Conservation (phyloP, 2,329 filamentous ascomycete genomes). For the Onygena corvina region DNA sequence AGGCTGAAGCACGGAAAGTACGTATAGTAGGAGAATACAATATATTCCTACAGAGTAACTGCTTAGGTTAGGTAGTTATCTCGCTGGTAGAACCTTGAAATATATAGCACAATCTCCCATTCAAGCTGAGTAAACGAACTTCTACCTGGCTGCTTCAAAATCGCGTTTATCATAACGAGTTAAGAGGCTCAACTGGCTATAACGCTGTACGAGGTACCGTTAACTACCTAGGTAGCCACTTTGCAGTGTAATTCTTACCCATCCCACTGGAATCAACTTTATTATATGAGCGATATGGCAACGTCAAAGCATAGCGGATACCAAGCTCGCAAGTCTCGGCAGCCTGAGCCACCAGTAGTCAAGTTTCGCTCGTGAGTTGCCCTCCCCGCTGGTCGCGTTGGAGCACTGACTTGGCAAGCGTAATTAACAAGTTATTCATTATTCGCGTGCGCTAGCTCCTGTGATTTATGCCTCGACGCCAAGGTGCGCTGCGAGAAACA, state of each 20-base stretch:
- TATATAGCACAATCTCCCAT: too few relatives aligned
- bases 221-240: too few relatives aligned
- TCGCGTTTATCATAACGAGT: too few relatives aligned
- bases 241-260: too few relatives aligned
- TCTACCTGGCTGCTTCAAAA: too few relatives aligned
- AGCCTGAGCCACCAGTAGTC: background rate
- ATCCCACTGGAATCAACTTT: background rate
- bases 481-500: background rate
- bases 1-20: background rate
- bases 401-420: background rate
- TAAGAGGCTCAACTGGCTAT: too few relatives aligned
- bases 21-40: background rate
- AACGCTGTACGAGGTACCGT: too few relatives aligned
- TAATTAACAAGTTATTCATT: background rate
- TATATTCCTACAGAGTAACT: background rate
- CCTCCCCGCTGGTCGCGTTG: background rate
- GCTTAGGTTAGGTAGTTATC: background rate
- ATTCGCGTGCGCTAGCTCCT: background rate
- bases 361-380: background rate
- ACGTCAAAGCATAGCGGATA: background rate
- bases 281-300: background rate
- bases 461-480: background rate
- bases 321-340: background rate
- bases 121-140: too few relatives aligned
- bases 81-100: too few relatives aligned